Evolutionary conservation across 305 asterid genomes (phyloP).

Genomic region (Stenogyne calaminthoides): DNA sequence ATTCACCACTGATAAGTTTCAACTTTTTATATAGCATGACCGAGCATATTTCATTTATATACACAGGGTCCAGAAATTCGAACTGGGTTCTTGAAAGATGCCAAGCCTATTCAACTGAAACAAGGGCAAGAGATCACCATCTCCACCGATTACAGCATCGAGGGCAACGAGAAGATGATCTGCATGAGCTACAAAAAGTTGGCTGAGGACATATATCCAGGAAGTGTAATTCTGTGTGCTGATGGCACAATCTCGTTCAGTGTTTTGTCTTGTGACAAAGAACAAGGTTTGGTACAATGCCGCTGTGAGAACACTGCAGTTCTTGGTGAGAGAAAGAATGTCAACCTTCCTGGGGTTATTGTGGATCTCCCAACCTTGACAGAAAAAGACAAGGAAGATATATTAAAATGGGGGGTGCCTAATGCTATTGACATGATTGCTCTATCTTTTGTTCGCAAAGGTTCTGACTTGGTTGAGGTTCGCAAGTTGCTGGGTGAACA

Average conservation of each 20-base stretch:
- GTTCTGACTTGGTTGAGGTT: slow-evolving; percentile 61
- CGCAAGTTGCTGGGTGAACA: slow-evolving; percentile 61
- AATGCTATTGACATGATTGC: slow-evolving; percentile 66
- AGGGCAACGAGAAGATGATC: slow-evolving; percentile 57
- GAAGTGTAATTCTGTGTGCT: slow-evolving; percentile 58
- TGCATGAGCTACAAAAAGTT: slow-evolving; percentile 69
- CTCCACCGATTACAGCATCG: slow-evolving; percentile 53
- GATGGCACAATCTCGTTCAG: slow-evolving; percentile 61
- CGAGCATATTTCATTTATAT: neutral
- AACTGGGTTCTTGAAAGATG: slow-evolving; percentile 64
- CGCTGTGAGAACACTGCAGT: slow-evolving; percentile 65
- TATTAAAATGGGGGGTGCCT: slow-evolving; percentile 60
- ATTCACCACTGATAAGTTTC: neutral
- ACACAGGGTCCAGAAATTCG: slow-evolving; percentile 70
- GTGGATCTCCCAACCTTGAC: slow-evolving; percentile 72
- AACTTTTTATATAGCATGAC: neutral
- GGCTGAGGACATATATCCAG: slow-evolving; percentile 58
- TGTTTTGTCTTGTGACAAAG: slow-evolving; percentile 51
- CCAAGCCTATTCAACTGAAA: slow-evolving; percentile 52
- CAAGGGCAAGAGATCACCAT: slow-evolving; percentile 58
- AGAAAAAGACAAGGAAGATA: slow-evolving; percentile 63
- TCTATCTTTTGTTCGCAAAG: slow-evolving; percentile 65
- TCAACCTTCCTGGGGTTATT: slow-evolving; percentile 63
- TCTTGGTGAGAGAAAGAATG: slow-evolving; percentile 73
- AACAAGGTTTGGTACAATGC: slow-evolving; percentile 45